Base-by-base conservation (phyloP, 306 rosid genomes). In the Castanospermum australe region DNA sequence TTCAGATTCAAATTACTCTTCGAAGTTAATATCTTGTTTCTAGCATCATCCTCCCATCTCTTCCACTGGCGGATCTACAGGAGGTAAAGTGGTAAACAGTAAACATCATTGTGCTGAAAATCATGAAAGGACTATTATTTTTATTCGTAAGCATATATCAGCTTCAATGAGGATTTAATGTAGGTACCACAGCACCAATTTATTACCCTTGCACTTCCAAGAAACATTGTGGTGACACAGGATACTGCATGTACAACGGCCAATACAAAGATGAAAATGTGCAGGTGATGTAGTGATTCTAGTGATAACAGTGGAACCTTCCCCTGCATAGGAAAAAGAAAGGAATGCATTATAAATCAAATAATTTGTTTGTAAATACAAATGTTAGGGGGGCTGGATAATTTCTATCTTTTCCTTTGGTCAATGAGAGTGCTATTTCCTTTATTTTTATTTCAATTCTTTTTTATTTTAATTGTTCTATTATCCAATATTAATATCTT, bases 221-320 rank as follows among this genome's bases (percentile, higher is more conserved):
- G 97, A 77, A 92, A 11, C 97, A 91, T 80, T 51, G 99, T 95
- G 13, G 87, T 77, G 81, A 71, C 98, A 62, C 98, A 92, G 69
- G 90, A 95, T 78, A 84, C 28, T 42, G 84, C 98, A 82, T 92
- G 99, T 32, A 92, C 97, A 39, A 95, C 69, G 5, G 97, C 98
- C 82, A 95, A 71, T 60, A 95, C 99, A 75, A 92, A 91, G 85
- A 92, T 91, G 87, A 95, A 95, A 50, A 91, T 91, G 87, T 91
- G 99, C 30, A 95, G 90, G 21, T 95, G 98, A 81, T 95, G 99
- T 7, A 95, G 67, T 71, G 94, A 86, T 85, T 92, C 99, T 80
- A 85, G 73, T 12, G 98, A 89, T 68, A 95, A 69, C 78, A 92
- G 64, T 12, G 93, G 98, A 80, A 77, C 88, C 87, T 88, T 91